Evolutionary conservation across 306 rosid genomes (phyloP).

Genomic region (Malus fusca): DNA sequence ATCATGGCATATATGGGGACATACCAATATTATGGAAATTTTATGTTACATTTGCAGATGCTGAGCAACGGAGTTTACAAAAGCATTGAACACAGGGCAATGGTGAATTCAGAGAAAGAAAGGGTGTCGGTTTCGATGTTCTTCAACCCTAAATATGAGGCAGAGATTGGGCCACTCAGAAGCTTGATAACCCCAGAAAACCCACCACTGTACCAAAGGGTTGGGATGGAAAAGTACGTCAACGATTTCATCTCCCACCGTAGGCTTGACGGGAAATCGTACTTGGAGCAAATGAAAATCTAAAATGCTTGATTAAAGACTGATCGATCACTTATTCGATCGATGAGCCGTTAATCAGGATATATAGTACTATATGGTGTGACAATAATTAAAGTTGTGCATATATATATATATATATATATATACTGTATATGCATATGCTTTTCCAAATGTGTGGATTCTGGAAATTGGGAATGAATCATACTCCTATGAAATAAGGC

Average conservation of each 20-base stretch:
- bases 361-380: too few relatives aligned
- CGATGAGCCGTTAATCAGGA: too few relatives aligned
- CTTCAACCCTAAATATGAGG: slow-evolving; percentile 55
- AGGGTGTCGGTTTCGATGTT: slow-evolving; percentile 64
- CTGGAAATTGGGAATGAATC: too few relatives aligned
- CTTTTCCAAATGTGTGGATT: background rate
- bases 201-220: slow-evolving; percentile 39
- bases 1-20: too few relatives aligned
- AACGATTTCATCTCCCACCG: slow-evolving; percentile 41
- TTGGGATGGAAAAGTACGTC: slow-evolving; percentile 47
- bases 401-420: too few relatives aligned
- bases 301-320: background rate
- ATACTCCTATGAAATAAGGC: too few relatives aligned
- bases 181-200: slow-evolving; percentile 25
- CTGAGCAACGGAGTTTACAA: slow-evolving; percentile 65
- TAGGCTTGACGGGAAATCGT: slow-evolving; percentile 51
- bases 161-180: slow-evolving; percentile 44
- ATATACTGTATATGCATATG: too few relatives aligned
- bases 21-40: too few relatives aligned
- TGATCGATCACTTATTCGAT: background rate
- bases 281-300: slow-evolving; percentile 54
- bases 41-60: slow-evolving; percentile 29
- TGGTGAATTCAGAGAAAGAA: slow-evolving; percentile 53
- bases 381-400: too few relatives aligned
- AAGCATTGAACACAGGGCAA: slow-evolving; percentile 69